Evolutionary conservation across 208 protist genomes (phyloP).

Genomic region (Leishmania mexicana): DNA sequence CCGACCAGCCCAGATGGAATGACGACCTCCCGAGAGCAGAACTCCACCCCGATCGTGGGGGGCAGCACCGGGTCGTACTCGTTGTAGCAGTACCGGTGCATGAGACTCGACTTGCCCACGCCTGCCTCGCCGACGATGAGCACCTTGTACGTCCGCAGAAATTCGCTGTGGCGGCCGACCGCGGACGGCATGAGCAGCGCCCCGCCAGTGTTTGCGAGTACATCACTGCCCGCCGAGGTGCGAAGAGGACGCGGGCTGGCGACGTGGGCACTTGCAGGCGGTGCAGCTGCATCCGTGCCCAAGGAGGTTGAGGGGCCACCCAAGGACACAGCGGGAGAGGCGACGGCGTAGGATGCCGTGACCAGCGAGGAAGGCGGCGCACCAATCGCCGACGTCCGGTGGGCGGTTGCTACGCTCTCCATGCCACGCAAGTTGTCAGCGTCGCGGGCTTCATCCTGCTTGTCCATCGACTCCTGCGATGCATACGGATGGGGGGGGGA

Average conservation of each 20-base stretch:
- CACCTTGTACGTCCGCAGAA: conserved; percentile 95
- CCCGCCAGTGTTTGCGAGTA: neutral
- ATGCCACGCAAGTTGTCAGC: neutral
- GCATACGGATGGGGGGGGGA: neutral
- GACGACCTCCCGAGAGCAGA: conserved; percentile 94
- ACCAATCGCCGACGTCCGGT: neutral
- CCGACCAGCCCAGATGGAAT: conserved; percentile 50
- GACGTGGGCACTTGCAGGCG: conserved; percentile 8
- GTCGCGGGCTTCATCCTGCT: neutral
- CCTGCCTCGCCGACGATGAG: conserved; percentile 95
- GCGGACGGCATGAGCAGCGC: conserved; percentile 17
- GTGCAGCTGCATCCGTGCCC: neutral
- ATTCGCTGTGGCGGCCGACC: conserved; percentile 25
- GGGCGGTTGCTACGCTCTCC: neutral
- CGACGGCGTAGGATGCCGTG: neutral
- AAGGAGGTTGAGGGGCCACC: neutral
- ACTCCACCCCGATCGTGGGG: conserved; percentile 97
- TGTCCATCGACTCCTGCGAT: neutral
- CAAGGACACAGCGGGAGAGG: neutral
- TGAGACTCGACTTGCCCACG: conserved; percentile 95
- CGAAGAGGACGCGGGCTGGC: conserved; percentile 17
- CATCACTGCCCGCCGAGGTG: neutral
- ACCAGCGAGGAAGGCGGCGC: neutral
- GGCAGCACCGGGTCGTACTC: conserved; percentile 87
- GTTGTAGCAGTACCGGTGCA: conserved; percentile 95